Evolutionary conservation across 1,139 yeast genomes (phyloP), one percentile per base, ranked within the genome.

Genomic region (Candida sanyaensis): DNA sequence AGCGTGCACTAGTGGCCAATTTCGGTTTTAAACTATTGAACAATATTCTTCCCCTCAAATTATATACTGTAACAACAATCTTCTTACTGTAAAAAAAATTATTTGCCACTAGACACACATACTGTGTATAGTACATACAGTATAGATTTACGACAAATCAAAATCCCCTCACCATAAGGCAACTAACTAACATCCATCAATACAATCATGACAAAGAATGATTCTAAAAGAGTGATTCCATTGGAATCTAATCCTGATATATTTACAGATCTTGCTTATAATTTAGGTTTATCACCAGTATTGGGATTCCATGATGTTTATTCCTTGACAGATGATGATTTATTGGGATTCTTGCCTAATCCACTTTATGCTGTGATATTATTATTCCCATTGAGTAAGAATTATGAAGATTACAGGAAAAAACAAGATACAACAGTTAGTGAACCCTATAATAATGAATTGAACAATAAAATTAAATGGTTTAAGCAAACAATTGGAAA

Each of bases 191-290:
- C 28, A n/a, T n/a, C 28, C 28, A 26, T 26, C 28, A 26, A 26
- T 26, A 6, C 28, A 26, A 26, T 8, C 28, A 26, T 37, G 45
- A 38, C 45, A 13, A 41, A 36, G 23, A 41, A 33, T 21, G 54
- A 51, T 30, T 42, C 49, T n/a, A 51, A 47, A 42, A 55, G 45
- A 45, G 92, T 90, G 37, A 85, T 90, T 11, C 98, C 99, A 2
- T 71, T 93, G 40, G 99, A 93, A 64, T 88, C 96, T 11, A 90
- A 91, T 58, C 99, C 99, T 0, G 86, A 78, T 17, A 83, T 93
- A 7, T 91, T 93, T 70, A 81, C 88, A n/a, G 73, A 72, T 1
- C 82, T 90, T 56, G 86, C 92, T 2, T 75, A 71, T 39, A 75
- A 77, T 36, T 63, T 93, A 42, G 98, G 98, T 0, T 73, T 92